Percentiles rank a stretch among this genome's conserved stretches.
These are phyloP conservation scores for Begonia peltatifolia DNA, from an alignment of 306 rosid genomes.

Conservation along the genomic window DNA sequence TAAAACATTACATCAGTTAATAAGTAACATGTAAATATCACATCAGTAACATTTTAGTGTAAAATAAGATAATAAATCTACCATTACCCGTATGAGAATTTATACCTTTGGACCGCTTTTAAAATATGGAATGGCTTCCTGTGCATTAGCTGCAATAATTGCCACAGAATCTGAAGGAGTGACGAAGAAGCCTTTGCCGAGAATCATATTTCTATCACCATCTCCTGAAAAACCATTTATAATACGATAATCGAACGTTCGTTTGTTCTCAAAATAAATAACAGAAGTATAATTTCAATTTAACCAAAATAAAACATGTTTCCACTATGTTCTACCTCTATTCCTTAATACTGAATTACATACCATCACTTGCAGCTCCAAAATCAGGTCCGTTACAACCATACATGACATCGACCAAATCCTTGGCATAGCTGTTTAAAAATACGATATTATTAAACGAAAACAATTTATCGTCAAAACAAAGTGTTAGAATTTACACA, in stretches of 20 bases:
- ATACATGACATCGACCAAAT: conserved; percentile 65
- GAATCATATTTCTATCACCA: conserved; percentile 98
- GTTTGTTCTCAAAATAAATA: too few species aligned
- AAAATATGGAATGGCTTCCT: conserved; percentile 81
- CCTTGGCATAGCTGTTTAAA: conserved; percentile 73
- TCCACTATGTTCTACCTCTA: too few species aligned
- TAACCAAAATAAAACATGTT: too few species aligned
- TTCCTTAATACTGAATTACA: conserved; percentile 8
- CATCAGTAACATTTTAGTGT: too few species aligned
- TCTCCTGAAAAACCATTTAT: conserved; percentile 41
- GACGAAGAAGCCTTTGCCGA: conserved; percentile 73
- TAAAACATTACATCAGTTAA: too few species aligned
- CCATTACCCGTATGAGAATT: conserved; percentile 2
- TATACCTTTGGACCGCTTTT: conserved; percentile 54
- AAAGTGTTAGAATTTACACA: conserved; percentile 12
- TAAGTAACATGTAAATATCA: too few species aligned
- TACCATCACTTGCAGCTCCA: conserved; percentile 99
- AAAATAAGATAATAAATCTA: too few species aligned
- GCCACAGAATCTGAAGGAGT: conserved; percentile 99
- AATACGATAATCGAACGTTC: background rate
- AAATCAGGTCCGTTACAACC: conserved; percentile 82
- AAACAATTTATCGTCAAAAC: conserved; percentile 7
- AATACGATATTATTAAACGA: conserved; percentile 1
- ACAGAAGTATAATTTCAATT: background rate
- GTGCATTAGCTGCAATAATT: conserved; percentile 89